Percentiles rank a stretch among this genome's conserved stretches.
These are phyloP conservation scores for Sarocladiaceae sp. DNA, from an alignment of 2,329 filamentous ascomycete genomes.

Conservation along the genomic window DNA sequence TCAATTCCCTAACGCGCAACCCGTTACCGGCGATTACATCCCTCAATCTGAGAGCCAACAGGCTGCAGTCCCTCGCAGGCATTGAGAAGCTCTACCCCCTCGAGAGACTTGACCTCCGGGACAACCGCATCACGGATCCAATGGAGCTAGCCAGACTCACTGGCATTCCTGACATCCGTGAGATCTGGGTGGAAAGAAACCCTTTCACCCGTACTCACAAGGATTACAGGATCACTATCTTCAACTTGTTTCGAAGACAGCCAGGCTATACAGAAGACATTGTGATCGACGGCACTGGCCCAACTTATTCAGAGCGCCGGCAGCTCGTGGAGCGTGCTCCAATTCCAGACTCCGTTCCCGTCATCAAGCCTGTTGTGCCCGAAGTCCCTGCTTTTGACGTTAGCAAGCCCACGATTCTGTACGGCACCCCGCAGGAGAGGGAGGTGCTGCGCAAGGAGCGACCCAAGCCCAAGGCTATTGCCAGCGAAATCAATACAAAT, in stretches of 20 bases:
- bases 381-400: constrained; percentile 59
- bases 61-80: constrained; percentile 78
- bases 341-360: constrained; percentile 68
- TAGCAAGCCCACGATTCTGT: constrained; percentile 59
- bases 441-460: constrained; percentile 54
- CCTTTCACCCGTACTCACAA: constrained; percentile 84
- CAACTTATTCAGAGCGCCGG: constrained; percentile 79
- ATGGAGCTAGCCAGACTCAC: constrained; percentile 85
- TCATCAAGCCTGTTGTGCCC: constrained; percentile 62
- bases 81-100: constrained; percentile 83
- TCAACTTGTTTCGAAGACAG: constrained; percentile 89
- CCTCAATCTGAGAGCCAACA: constrained; percentile 83
- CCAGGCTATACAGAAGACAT: constrained; percentile 89
- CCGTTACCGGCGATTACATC: constrained; percentile 90
- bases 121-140: constrained; percentile 87
- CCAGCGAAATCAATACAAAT: constrained; percentile 52
- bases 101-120: constrained; percentile 83
- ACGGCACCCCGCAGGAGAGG: constrained; percentile 41
- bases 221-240: constrained; percentile 81
- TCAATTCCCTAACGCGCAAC: constrained; percentile 79
- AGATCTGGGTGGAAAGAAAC: constrained; percentile 90
- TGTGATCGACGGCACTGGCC: constrained; percentile 76
- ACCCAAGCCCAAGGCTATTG: constrained; percentile 43
- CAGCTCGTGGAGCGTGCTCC: constrained; percentile 76
- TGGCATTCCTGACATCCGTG: constrained; percentile 81